Evolutionary conservation across 1,284 basidiomycete genomes (phyloP).

Genomic region (Vanrija humicola): DNA sequence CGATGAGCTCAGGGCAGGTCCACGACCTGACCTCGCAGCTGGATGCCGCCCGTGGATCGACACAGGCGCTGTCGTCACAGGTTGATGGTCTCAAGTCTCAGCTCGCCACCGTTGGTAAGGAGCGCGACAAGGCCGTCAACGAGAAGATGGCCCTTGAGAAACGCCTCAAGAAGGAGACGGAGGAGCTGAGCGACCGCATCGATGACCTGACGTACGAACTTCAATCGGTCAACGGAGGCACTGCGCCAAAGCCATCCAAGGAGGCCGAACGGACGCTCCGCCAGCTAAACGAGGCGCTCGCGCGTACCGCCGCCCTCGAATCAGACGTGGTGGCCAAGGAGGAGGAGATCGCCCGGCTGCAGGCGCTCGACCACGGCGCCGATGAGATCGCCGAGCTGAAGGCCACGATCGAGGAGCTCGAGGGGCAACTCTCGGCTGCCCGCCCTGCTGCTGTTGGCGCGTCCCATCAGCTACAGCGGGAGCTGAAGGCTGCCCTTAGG

Average conservation of each 20-base stretch:
- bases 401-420: conserved; percentile 17
- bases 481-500: conserved; percentile 20
- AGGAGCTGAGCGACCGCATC: conserved; percentile 32
- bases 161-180: conserved; percentile 28
- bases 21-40: conserved; percentile 25
- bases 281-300: conserved; percentile 2
- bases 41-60: conserved; percentile 6
- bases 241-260: conserved; percentile 3
- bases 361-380: neutral
- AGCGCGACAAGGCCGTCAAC: conserved; percentile 45
- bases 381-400: neutral
- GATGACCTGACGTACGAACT: conserved; percentile 43
- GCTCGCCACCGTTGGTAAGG: conserved; percentile 25
- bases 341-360: conserved; percentile 1
- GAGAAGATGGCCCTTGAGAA: conserved; percentile 43
- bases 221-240: conserved; percentile 23
- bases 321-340: conserved; percentile 3
- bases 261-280: conserved; percentile 26
- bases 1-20: conserved; percentile 25
- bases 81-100: conserved; percentile 30
- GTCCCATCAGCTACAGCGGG: conserved; percentile 19
- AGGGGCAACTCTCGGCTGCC: conserved; percentile 16
- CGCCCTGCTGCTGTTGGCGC: conserved; percentile 6
- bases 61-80: conserved; percentile 5
- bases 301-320: neutral